phyloP scores from a whole-genome alignment of 768 basidiomycete genomes.

The Serpula lacrymans region DNA sequence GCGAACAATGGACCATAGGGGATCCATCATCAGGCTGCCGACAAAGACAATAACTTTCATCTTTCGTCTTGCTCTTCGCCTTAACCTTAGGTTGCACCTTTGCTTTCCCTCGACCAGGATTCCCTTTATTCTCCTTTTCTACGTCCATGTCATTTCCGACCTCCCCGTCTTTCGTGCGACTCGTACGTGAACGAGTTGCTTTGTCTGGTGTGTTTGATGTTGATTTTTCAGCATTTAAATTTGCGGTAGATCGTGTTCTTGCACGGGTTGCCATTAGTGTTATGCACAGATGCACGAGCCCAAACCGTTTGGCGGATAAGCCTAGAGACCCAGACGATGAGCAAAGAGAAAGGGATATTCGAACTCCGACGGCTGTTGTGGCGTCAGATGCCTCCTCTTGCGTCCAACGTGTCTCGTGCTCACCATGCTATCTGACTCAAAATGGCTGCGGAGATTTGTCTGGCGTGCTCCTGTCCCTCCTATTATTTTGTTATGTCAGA shows the following conservation, averaged over 20 bases:
- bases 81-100: constrained; percentile 15
- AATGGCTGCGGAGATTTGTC: too few species aligned
- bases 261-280: constrained; percentile 44
- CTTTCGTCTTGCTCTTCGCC: constrained; percentile 16
- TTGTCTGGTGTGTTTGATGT: constrained; percentile 1
- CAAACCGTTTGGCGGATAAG: constrained; percentile 1
- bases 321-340: too few species aligned
- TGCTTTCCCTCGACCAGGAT: constrained; percentile 16
- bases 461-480: too few species aligned
- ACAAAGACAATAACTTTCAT: constrained; percentile 54
- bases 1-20: constrained; percentile 75
- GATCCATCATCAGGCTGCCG: constrained; percentile 69
- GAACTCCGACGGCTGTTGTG: constrained; percentile 30
- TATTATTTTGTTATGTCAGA: too few species aligned
- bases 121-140: constrained; percentile 29
- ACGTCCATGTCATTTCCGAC: constrained; percentile 15
- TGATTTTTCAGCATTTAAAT: constrained; percentile 10
- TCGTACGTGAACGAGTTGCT: constrained; percentile 17
- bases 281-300: constrained; percentile 1
- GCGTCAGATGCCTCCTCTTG: too few species aligned
- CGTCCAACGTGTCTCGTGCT: too few species aligned
- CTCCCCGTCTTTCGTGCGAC: constrained; percentile 13
- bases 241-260: constrained; percentile 35
- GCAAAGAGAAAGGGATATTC: constrained; percentile 26
- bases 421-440: too few species aligned